Conservation (phyloP, 768 basidiomycete species). For the Russula sp. region DNA sequence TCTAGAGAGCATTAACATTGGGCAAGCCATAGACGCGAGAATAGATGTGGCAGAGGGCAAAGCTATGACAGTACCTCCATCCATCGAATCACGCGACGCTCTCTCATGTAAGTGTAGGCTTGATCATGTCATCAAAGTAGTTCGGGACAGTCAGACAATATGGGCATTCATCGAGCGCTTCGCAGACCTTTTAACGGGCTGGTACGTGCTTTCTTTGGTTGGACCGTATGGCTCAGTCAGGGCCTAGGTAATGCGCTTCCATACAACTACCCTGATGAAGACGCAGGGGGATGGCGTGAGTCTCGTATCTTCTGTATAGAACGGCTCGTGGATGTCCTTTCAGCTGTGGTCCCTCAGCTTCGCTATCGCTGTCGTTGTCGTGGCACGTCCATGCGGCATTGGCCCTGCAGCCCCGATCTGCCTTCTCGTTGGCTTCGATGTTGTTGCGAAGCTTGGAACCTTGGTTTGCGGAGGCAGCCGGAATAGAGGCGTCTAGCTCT, state of each 20-base stretch:
- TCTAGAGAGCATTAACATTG: constrained; percentile 73
- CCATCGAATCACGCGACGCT: not conserved
- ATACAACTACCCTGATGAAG: constrained; percentile 46
- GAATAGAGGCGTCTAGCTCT: constrained; percentile 50
- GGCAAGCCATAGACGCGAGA: constrained; percentile 49
- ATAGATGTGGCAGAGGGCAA: constrained; percentile 58
- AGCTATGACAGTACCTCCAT: constrained; percentile 49
- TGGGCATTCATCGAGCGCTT: constrained; percentile 76
- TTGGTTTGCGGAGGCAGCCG: constrained; percentile 70
- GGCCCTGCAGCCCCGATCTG: constrained; percentile 85
- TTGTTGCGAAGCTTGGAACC: constrained; percentile 74
- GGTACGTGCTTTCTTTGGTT: constrained; percentile 61
- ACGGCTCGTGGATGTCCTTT: not conserved
- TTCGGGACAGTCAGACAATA: constrained; percentile 65
- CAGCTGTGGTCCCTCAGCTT: constrained; percentile 71
- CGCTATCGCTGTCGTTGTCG: constrained; percentile 75
- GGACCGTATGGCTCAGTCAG: constrained; percentile 66
- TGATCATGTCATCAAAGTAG: constrained; percentile 66
- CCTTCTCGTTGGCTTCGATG: constrained; percentile 73
- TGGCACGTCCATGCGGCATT: constrained; percentile 84
- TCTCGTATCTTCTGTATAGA: constrained; percentile 16
- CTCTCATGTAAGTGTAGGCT: constrained; percentile 43
- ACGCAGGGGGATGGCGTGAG: constrained; percentile 58
- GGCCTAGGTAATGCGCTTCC: constrained; percentile 55
- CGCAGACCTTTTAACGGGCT: constrained; percentile 65